These are phyloP conservation scores for Diaporthe helianthi DNA, from an alignment of 2,329 filamentous ascomycete genomes.

Conservation along the genomic window DNA sequence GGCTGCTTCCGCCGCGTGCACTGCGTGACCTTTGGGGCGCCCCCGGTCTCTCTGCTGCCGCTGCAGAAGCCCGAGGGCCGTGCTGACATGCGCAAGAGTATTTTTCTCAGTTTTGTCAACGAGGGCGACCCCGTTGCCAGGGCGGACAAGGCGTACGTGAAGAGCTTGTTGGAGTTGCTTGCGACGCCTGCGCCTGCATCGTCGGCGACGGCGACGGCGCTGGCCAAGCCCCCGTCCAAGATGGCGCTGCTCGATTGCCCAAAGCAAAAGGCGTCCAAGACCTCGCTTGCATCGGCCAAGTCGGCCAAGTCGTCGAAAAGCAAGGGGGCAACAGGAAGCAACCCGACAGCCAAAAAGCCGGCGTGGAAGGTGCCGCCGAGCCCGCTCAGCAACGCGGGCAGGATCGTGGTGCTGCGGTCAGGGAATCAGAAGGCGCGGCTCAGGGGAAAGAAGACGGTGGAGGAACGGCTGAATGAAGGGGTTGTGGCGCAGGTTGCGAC, in stretches of 20 bases:
- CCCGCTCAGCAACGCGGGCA: constrained; percentile 73
- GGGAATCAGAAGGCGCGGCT: constrained; percentile 48
- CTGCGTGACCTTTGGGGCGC: constrained; percentile 86
- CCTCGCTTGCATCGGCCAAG: constrained; percentile 40
- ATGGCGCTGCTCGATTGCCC: constrained; percentile 33
- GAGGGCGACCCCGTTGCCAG: constrained; percentile 83
- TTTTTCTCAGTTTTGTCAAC: constrained; percentile 84
- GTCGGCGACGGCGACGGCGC: constrained; percentile 7
- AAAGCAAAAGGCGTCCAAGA: constrained; percentile 41
- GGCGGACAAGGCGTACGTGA: constrained; percentile 79
- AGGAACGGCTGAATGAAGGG: constrained; percentile 61
- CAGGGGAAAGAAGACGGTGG: constrained; percentile 55
- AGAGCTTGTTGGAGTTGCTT: constrained; percentile 75
- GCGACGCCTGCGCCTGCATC: constrained; percentile 61
- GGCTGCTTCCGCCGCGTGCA: constrained; percentile 79
- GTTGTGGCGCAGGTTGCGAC: constrained; percentile 73
- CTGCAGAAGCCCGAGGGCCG: constrained; percentile 61
- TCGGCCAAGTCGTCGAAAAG: constrained; percentile 37
- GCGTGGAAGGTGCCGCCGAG: constrained; percentile 71
- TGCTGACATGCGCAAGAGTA: constrained; percentile 60
- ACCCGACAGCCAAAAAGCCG: constrained; percentile 41
- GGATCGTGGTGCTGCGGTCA: constrained; percentile 71
- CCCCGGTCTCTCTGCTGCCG: constrained; percentile 76
- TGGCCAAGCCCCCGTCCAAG: constrained; percentile 22
- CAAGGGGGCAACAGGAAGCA: background rate